phyloP scores from a whole-genome alignment of 2,329 filamentous ascomycete genomes.

The Xylariaceae sp. region DNA sequence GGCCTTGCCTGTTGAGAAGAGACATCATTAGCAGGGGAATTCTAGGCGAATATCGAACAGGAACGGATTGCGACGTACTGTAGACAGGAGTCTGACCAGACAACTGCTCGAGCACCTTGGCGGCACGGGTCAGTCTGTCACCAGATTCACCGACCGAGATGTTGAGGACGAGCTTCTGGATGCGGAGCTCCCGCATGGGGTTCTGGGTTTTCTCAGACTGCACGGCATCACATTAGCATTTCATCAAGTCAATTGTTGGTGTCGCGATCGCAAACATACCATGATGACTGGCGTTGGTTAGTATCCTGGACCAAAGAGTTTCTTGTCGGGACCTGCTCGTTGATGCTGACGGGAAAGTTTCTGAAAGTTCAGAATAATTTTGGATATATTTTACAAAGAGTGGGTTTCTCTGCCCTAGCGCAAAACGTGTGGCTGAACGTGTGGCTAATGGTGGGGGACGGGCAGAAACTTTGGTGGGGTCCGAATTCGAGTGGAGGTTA shows the following conservation, averaged over 20 bases:
- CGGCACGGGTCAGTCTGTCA: conserved; percentile 99
- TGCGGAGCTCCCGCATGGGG: conserved; percentile 98
- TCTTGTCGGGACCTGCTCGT: conserved; percentile 10
- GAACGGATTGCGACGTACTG: conserved; percentile 56
- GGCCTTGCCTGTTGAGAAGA: conserved; percentile 71
- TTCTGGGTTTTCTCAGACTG: conserved; percentile 84
- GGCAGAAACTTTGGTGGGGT: conserved; percentile 20
- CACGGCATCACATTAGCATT: conserved; percentile 25
- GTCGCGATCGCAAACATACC: conserved; percentile 29
- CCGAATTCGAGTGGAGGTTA: conserved; percentile 5
- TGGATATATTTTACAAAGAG: conserved; percentile 24
- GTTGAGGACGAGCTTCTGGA: conserved; percentile 69
- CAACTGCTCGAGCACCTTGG: conserved; percentile 99
- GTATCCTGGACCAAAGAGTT: conserved; percentile 22
- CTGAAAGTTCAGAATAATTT: conserved; percentile 16
- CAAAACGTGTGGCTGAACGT: conserved; percentile 17
- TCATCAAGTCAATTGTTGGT: neutral
- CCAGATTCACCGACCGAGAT: conserved; percentile 98
- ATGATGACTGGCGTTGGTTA: conserved; percentile 35
- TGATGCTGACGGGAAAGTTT: conserved; percentile 6
- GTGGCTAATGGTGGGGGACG: conserved; percentile 21
- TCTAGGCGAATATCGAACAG: neutral
- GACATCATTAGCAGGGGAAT: conserved; percentile 15
- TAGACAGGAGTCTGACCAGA: conserved; percentile 99
- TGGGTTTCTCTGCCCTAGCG: conserved; percentile 32